phyloP scores from a whole-genome alignment of 345 rosid species.

The Pistacia integerrima region DNA sequence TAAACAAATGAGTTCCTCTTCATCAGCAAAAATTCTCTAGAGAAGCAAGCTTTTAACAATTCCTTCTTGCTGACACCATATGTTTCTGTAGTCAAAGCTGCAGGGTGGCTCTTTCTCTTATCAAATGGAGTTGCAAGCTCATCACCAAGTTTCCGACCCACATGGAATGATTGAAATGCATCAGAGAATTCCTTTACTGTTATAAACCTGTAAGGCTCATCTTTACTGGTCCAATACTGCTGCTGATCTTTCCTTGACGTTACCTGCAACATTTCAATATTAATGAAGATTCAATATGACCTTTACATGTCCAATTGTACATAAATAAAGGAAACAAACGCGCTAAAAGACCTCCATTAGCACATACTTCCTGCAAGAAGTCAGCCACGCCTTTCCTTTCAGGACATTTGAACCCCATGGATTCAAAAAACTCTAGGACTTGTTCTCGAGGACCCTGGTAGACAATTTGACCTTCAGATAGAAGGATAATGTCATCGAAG shows the following conservation, averaged over 20 bases:
- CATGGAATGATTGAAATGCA: slow-evolving; percentile 47
- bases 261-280: slow-evolving; percentile 40
- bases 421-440: slow-evolving; percentile 55
- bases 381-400: slow-evolving; percentile 78
- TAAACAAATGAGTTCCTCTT: slow-evolving; percentile 59
- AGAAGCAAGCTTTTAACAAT: slow-evolving; percentile 51
- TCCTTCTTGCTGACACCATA: slow-evolving; percentile 58
- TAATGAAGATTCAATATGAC: background rate
- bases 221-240: slow-evolving; percentile 58
- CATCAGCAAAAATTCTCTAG: slow-evolving; percentile 65
- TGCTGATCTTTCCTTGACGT: slow-evolving; percentile 73
- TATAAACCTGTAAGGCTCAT: slow-evolving; percentile 52
- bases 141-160: slow-evolving; percentile 36
- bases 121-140: slow-evolving; percentile 57
- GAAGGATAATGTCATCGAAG: slow-evolving; percentile 70
- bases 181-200: slow-evolving; percentile 47
- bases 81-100: slow-evolving; percentile 51
- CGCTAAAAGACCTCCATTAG: too few species aligned
- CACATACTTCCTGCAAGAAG: slow-evolving; percentile 75
- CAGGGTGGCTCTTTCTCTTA: slow-evolving; percentile 51
- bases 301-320: background rate
- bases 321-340: background rate
- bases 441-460: slow-evolving; percentile 73
- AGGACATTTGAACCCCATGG: slow-evolving; percentile 74
- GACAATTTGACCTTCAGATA: slow-evolving; percentile 65